Evolutionary conservation across 208 protist genomes (phyloP).

Genomic region (Crithidia brevicula): DNA sequence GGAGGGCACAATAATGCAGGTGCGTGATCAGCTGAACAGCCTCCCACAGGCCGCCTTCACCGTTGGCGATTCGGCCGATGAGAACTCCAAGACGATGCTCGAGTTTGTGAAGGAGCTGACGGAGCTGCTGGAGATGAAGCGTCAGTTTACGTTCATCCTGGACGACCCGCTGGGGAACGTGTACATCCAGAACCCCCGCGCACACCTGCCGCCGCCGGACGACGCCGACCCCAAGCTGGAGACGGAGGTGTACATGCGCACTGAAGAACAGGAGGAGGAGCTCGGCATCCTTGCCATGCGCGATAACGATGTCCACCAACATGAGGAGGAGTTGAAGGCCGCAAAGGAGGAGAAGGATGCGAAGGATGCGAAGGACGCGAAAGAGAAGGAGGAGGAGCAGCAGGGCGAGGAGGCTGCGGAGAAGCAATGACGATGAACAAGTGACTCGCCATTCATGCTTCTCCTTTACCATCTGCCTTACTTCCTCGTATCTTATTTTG

Average conservation of each 20-base stretch:
- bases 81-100: slow-evolving; percentile 68
- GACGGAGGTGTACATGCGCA: slow-evolving; percentile 83
- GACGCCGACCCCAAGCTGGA: slow-evolving; percentile 85
- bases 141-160: slow-evolving; percentile 92
- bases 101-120: slow-evolving; percentile 86
- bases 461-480: too few relatives aligned
- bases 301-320: slow-evolving; percentile 26
- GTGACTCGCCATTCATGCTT: not conserved
- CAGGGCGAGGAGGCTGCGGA: slow-evolving; percentile 1
- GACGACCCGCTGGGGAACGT: slow-evolving; percentile 93
- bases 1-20: slow-evolving; percentile 89
- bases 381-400: not conserved
- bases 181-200: slow-evolving; percentile 94
- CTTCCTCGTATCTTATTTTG: too few relatives aligned
- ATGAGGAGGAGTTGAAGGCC: not conserved
- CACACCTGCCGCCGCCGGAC: slow-evolving; percentile 83
- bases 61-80: slow-evolving; percentile 70
- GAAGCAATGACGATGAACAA: not conserved
- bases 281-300: slow-evolving; percentile 90
- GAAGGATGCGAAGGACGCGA: not conserved
- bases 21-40: slow-evolving; percentile 86
- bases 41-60: slow-evolving; percentile 83
- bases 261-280: slow-evolving; percentile 94
- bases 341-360: not conserved
- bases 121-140: slow-evolving; percentile 61